Evolutionary conservation across 2,329 filamentous ascomycete genomes (phyloP), one percentile per base, ranked within the genome.

Genomic region (Cladosporium phlei): DNA sequence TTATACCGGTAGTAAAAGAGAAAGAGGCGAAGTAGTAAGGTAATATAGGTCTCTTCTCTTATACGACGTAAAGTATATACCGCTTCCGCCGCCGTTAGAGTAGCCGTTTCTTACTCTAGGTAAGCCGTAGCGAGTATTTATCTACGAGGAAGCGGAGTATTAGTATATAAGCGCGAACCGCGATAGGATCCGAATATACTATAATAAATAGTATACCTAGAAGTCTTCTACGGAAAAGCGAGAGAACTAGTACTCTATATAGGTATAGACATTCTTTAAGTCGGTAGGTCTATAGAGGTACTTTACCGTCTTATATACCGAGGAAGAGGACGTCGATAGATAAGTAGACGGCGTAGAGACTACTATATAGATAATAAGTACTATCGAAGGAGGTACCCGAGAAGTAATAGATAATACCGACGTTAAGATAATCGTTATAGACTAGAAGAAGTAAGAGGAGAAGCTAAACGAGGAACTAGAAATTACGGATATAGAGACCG

Each of bases 191-290:
- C 17, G 17, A 8, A 20, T 20, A 35, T 16, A 35, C 17, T 35
- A 16, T 11, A 35, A 35, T 12, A 8, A 16, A 21, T 10, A 19
- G 17, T 16, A 35, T 16, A 11, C 43, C 34, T 48, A 32, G 49
- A 51, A 22, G 25, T 45, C 46, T 29, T 39, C 27, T 17, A 25
- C 16, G 7, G 20, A 35, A 12, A 11, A 48, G 14, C 25, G 28
- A 10, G 37, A 37, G 25, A 20, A 39, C 24, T 51, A 30, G 46
- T 16, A 32, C 27, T 17, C 16, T 28, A 32, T 39, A 20, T 51
- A 28, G 44, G 42, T 50, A 12, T 29, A 52, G 33, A 52, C 50
- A n/a, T 52, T 52, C 42, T 52, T 52, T 29, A 37, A 32, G 12
- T 22, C 47, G 11, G 37, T n/a, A n/a, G n/a, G n/a, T n/a, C n/a